Evolutionary conservation across 768 basidiomycete species (phyloP).

Genomic region (Leucosporidium scottii): DNA sequence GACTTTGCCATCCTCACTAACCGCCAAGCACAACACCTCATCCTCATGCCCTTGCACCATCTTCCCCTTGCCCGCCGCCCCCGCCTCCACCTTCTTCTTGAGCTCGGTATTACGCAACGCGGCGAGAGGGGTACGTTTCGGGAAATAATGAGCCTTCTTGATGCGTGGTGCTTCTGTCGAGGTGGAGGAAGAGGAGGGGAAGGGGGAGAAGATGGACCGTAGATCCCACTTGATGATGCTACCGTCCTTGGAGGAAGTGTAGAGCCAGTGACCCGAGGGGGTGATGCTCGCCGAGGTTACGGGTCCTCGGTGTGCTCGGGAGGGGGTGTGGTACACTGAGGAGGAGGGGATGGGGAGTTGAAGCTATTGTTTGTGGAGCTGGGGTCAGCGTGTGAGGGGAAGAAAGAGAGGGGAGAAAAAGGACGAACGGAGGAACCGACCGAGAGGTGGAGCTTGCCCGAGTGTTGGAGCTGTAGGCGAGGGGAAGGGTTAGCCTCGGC

Average conservation of each 20-base stretch:
- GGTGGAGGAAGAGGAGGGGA: conserved; percentile 45
- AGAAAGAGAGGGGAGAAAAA: neutral
- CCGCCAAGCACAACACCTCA: conserved; percentile 72
- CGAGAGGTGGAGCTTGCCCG: conserved; percentile 77
- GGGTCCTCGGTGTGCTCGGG: conserved; percentile 63
- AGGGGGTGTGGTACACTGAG: conserved; percentile 46
- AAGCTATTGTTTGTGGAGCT: conserved; percentile 1
- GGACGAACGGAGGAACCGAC: conserved; percentile 53
- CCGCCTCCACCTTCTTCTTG: conserved; percentile 34
- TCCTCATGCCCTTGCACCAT: conserved; percentile 65
- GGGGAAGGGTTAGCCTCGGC: neutral
- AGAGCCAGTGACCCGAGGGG: conserved; percentile 65
- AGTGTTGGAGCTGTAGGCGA: conserved; percentile 56
- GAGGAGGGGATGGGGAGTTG: conserved; percentile 44
- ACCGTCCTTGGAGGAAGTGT: conserved; percentile 85
- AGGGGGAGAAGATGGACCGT: conserved; percentile 43
- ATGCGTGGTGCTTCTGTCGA: conserved; percentile 24
- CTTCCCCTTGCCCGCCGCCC: conserved; percentile 48
- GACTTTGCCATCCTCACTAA: conserved; percentile 76
- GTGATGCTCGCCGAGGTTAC: conserved; percentile 76
- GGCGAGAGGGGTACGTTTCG: conserved; percentile 11
- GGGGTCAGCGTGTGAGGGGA: conserved; percentile 8
- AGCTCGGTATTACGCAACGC: conserved; percentile 17
- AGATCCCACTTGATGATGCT: conserved; percentile 80
- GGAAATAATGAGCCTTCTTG: conserved; percentile 37